Evolutionary conservation across 2,329 filamentous ascomycete genomes (phyloP).

Genomic region (Aspergillus ibericus): DNA sequence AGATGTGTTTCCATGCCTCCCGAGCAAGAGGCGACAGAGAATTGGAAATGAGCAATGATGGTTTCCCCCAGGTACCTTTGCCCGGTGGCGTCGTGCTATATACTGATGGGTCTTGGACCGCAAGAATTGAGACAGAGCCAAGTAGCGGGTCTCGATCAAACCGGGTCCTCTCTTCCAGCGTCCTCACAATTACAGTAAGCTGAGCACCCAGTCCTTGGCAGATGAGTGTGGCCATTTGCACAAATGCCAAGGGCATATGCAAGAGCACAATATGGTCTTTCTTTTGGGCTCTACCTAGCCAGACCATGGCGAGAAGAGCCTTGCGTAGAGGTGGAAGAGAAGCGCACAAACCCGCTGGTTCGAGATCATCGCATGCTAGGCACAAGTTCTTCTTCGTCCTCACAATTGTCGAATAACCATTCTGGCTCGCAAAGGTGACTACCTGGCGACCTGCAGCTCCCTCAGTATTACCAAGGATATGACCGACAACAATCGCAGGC

Average conservation of each 20-base stretch:
- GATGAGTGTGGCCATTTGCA: not conserved
- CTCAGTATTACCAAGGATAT: not conserved
- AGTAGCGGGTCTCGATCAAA: not conserved
- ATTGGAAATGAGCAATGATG: not conserved
- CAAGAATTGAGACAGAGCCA: not conserved
- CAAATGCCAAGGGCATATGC: not conserved
- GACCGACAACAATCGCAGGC: not conserved
- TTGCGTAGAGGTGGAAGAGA: not conserved
- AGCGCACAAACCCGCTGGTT: not conserved
- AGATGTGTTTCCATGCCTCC: not conserved
- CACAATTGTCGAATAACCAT: not conserved
- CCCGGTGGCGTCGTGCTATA: not conserved
- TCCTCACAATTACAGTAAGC: not conserved
- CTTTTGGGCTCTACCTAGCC: not conserved
- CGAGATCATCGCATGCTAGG: not conserved
- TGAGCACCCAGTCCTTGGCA: not conserved
- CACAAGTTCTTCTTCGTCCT: not conserved
- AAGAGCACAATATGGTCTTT: not conserved
- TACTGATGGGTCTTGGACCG: not conserved
- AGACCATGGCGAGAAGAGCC: not conserved
- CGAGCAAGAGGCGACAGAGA: not conserved
- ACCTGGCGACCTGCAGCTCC: not conserved
- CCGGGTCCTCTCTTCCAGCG: not conserved
- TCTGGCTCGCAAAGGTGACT: not conserved
- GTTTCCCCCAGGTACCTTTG: not conserved